Conservation (phyloP, 495 filamentous ascomycete genomes). For the Aspergillus ellipticus region DNA sequence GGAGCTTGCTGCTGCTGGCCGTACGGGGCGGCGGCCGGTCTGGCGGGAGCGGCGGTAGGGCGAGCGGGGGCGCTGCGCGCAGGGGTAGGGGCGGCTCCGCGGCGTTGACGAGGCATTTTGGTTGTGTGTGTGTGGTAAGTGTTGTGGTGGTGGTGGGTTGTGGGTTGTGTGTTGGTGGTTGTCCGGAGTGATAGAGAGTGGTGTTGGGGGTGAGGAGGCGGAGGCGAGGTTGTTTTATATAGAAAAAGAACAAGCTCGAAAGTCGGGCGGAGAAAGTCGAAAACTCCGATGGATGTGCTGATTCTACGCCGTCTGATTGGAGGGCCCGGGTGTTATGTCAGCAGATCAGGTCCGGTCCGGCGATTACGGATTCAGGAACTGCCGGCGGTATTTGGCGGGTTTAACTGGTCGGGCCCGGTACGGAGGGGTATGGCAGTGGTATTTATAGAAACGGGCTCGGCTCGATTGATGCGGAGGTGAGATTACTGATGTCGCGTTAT, state of each 20-base stretch:
- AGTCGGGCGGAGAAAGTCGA: slow-evolving; percentile 10
- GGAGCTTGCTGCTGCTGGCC: slow-evolving; percentile 33
- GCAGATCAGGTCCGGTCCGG: not conserved
- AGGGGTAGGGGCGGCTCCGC: slow-evolving; percentile 53
- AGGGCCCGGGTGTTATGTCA: slow-evolving; percentile 5
- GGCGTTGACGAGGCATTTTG: slow-evolving; percentile 76
- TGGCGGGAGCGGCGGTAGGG: slow-evolving; percentile 60
- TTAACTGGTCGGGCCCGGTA: not conserved
- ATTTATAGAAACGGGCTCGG: not conserved
- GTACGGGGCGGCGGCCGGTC: slow-evolving; percentile 53
- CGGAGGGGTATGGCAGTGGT: not conserved
- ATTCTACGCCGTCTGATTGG: slow-evolving; percentile 22
- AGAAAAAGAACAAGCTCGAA: slow-evolving; percentile 30
- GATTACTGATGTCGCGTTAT: too few relatives aligned
- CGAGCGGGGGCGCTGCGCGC: slow-evolving; percentile 62
- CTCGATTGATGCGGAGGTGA: too few relatives aligned
- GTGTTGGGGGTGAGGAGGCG: slow-evolving; percentile 4
- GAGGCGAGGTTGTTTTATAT: not conserved
- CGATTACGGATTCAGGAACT: not conserved
- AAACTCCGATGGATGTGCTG: slow-evolving; percentile 25
- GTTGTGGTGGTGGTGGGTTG: slow-evolving; percentile 10
- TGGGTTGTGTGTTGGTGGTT: too few relatives aligned
- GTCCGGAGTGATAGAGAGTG: too few relatives aligned
- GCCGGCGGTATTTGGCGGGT: not conserved
- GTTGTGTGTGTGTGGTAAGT: slow-evolving; percentile 15